A percentile compares a stretch with the other conserved stretches of the same genome.
Evolutionary conservation across 2,329 filamentous ascomycete genomes (phyloP).

Genomic region (Aspergillus pseudoterreus): DNA sequence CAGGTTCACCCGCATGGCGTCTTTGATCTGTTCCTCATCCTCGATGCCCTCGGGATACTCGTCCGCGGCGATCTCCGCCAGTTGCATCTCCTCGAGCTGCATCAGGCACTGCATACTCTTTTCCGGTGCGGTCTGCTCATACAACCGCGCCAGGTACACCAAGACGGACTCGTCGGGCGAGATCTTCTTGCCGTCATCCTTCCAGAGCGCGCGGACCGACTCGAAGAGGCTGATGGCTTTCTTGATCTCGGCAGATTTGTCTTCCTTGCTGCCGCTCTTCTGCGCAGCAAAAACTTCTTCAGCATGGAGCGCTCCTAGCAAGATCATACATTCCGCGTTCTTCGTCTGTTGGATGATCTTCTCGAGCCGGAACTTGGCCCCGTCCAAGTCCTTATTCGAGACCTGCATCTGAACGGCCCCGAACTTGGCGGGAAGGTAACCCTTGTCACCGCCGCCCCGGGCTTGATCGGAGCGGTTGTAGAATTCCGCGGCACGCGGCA

Average conservation of each 20-base stretch:
- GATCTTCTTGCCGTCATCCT: slow-evolving; percentile 81
- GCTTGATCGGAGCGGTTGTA: slow-evolving; percentile 90
- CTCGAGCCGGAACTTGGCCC: slow-evolving; percentile 88
- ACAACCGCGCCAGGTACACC: slow-evolving; percentile 85
- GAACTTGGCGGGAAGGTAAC: slow-evolving; percentile 92
- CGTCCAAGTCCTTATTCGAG: slow-evolving; percentile 76
- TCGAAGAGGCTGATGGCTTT: slow-evolving; percentile 86
- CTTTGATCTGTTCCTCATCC: slow-evolving; percentile 55
- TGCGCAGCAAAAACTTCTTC: slow-evolving; percentile 88
- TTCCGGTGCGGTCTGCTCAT: slow-evolving; percentile 80
- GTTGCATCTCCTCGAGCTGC: slow-evolving; percentile 86
- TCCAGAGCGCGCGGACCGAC: slow-evolving; percentile 81
- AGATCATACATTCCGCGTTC: slow-evolving; percentile 81
- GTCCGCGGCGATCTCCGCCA: slow-evolving; percentile 70
- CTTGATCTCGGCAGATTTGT: slow-evolving; percentile 78
- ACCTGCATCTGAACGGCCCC: slow-evolving; percentile 87
- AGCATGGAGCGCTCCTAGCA: slow-evolving; percentile 86
- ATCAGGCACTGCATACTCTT: slow-evolving; percentile 88
- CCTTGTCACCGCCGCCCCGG: slow-evolving; percentile 82
- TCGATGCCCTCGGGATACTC: slow-evolving; percentile 60
- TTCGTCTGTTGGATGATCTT: slow-evolving; percentile 88
- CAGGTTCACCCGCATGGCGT: slow-evolving; percentile 70
- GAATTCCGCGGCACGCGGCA: slow-evolving; percentile 73
- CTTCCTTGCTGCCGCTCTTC: slow-evolving; percentile 75
- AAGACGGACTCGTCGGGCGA: slow-evolving; percentile 80